Conservation (phyloP, 352 stramenopile genomes). For the Hyaloperonospora brassicae region DNA sequence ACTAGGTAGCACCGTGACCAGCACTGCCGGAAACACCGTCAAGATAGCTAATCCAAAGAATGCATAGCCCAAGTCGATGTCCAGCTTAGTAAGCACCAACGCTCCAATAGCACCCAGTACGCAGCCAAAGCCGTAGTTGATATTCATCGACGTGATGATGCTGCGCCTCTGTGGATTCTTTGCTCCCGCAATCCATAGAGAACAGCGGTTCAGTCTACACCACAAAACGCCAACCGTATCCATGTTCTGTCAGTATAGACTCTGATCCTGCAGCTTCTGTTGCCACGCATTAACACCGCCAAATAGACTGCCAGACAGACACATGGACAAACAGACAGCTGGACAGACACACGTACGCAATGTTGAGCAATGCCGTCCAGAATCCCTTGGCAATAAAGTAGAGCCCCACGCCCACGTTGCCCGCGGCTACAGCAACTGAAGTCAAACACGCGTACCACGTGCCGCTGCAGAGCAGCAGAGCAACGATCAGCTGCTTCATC, state of each 20-base stretch:
- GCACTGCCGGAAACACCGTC: conserved; percentile 33
- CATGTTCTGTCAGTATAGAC: neutral
- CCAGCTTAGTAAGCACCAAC: conserved; percentile 39
- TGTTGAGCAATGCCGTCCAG: conserved; percentile 69
- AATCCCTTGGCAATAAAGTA: conserved; percentile 73
- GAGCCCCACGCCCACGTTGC: conserved; percentile 54
- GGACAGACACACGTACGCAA: conserved; percentile 34
- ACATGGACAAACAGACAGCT: too few relatives aligned
- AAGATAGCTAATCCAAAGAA: conserved; percentile 49
- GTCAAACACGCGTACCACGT: conserved; percentile 62
- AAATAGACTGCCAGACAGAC: too few relatives aligned
- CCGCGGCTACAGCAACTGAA: conserved; percentile 45
- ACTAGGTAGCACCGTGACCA: conserved; percentile 36
- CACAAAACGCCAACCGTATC: neutral
- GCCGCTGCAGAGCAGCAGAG: conserved; percentile 45
- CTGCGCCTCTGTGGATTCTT: conserved; percentile 59
- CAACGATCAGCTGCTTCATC: conserved; percentile 64
- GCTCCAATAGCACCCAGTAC: conserved; percentile 47
- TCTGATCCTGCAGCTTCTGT: neutral
- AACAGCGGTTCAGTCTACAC: conserved; percentile 53
- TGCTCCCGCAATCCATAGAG: conserved; percentile 58
- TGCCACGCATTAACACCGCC: too few relatives aligned
- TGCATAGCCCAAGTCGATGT: conserved; percentile 44
- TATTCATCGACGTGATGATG: conserved; percentile 69
- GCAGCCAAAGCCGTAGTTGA: conserved; percentile 54